A percentile compares a stretch with the other conserved stretches of the same genome.
These are phyloP conservation scores for Periconia sp. DNA, from an alignment of 2,329 filamentous ascomycete species.

Conservation along the genomic window DNA sequence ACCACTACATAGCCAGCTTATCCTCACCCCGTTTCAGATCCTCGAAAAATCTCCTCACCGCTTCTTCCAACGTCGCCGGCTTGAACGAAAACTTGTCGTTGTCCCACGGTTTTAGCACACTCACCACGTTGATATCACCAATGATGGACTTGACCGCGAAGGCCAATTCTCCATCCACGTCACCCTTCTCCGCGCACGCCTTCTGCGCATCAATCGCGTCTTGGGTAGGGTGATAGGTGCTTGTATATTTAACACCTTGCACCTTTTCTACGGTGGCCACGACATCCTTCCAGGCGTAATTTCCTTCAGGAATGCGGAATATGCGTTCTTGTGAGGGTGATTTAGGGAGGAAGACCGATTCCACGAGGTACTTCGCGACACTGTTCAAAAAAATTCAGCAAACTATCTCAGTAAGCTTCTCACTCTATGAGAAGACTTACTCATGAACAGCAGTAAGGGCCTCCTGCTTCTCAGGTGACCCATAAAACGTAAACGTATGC, in stretches of 20 bases:
- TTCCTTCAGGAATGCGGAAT: slow-evolving; percentile 9
- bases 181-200: slow-evolving; percentile 10
- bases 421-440: slow-evolving; percentile 10
- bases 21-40: slow-evolving; percentile 9
- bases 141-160: slow-evolving; percentile 8
- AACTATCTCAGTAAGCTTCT: slow-evolving; percentile 8
- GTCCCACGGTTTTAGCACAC: slow-evolving; percentile 11
- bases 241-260: slow-evolving; percentile 9
- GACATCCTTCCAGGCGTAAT: slow-evolving; percentile 10
- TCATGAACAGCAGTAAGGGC: slow-evolving; percentile 10
- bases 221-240: slow-evolving; percentile 9
- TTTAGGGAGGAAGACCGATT: slow-evolving; percentile 12
- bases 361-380: slow-evolving; percentile 10
- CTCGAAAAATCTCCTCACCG: slow-evolving; percentile 10
- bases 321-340: slow-evolving; percentile 11
- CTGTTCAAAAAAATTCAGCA: slow-evolving; percentile 10
- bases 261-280: slow-evolving; percentile 9
- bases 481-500: slow-evolving; percentile 13
- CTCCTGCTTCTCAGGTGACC: slow-evolving; percentile 11
- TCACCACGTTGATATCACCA: slow-evolving; percentile 6
- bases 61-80: slow-evolving; percentile 10
- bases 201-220: slow-evolving; percentile 9
- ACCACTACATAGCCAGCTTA: slow-evolving; percentile 9
- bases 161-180: slow-evolving; percentile 13
- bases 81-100: slow-evolving; percentile 13